Evolutionary conservation across 2,329 filamentous ascomycete genomes (phyloP), one percentile per base, ranked within the genome.

Genomic region (Colletotrichum melonis): DNA sequence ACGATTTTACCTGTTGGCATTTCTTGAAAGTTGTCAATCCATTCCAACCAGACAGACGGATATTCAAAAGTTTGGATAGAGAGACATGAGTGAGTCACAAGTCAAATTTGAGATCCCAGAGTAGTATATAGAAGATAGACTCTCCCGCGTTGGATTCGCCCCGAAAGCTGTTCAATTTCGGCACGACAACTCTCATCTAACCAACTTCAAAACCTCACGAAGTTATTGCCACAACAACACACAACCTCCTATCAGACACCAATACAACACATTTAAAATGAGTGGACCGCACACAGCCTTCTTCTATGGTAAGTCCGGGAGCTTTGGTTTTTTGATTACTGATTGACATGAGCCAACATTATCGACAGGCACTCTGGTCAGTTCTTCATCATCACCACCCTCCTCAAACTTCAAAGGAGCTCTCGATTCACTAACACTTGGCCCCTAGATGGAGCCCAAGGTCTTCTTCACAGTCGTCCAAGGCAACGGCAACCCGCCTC

Each of bases 391-490:
- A 9, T 16, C 16, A 35, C 42, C 16, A 35, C 42, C 19, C 42
- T 42, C 49, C 26, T 19, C 32, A n/a, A 19, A 19, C 19, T 46
- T n/a, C 16, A 5, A 14, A 63, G 2, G 8, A 24, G 11, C 30
- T 30, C 22, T 19, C 28, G 32, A 8, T 67, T 81, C 73, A 79
- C 74, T 65, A 32, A 8, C 22, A 46, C 35, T 16, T 7, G 30
- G 1, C 9, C 7, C 59, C 30, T 32, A 86, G 84, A 98, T 98
- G 95, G 93, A 92, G n/a, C 91, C 93, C 0, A 90, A 93, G 79
- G 92, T 98, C 78, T 94, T 98, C 77, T 93, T 93, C 84, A 93
- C 93, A 42, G 95, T 98, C 56, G 94, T 94, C 82, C 94, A 95
- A 83, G 90, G 91, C 76, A 83, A 84, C 9, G 81, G 84, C 19